Percentiles rank a stretch among this genome's conserved stretches.
These are phyloP conservation scores for Apiosordaria backusii DNA, from an alignment of 495 filamentous ascomycete species.

Conservation along the genomic window DNA sequence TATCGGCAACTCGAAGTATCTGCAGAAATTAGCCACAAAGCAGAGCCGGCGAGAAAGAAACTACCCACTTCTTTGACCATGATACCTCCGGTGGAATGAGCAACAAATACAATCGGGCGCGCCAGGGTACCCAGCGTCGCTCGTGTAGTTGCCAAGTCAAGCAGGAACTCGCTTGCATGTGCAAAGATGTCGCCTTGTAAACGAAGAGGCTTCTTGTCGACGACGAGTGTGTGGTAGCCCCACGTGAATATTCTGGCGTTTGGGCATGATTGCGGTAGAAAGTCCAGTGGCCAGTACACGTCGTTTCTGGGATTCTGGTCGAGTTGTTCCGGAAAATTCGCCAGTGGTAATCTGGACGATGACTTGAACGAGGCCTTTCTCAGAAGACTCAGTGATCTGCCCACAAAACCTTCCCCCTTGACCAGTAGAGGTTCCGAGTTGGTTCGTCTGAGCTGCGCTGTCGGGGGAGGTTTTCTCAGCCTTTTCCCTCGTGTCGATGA, in stretches of 20 bases:
- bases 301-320: slow-evolving; percentile 12
- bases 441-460: slow-evolving; percentile 13
- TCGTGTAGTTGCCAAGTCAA: slow-evolving; percentile 26
- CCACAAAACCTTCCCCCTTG: slow-evolving; percentile 3
- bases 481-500: slow-evolving; percentile 13
- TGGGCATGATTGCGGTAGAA: slow-evolving; percentile 35
- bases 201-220: slow-evolving; percentile 28
- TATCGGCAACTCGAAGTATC: slow-evolving; percentile 33
- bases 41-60: background rate
- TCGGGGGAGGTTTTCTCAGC: slow-evolving; percentile 20
- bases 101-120: slow-evolving; percentile 33
- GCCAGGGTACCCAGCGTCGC: slow-evolving; percentile 10
- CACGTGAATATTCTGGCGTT: slow-evolving; percentile 34
- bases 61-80: slow-evolving; percentile 36
- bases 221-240: slow-evolving; percentile 35
- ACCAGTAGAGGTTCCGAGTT: slow-evolving; percentile 23
- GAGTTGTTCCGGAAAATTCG: slow-evolving; percentile 9
- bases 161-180: slow-evolving; percentile 32
- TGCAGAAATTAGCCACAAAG: slow-evolving; percentile 18
- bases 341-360: slow-evolving; percentile 18
- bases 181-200: slow-evolving; percentile 33
- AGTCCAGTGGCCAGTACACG: slow-evolving; percentile 36
- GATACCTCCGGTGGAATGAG: slow-evolving; percentile 39
- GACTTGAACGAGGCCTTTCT: slow-evolving; percentile 29
- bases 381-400: slow-evolving; percentile 8